These are phyloP conservation scores for Agrostemma githago DNA, from an alignment of 148 eudicot genomes.

Conservation along the genomic window DNA sequence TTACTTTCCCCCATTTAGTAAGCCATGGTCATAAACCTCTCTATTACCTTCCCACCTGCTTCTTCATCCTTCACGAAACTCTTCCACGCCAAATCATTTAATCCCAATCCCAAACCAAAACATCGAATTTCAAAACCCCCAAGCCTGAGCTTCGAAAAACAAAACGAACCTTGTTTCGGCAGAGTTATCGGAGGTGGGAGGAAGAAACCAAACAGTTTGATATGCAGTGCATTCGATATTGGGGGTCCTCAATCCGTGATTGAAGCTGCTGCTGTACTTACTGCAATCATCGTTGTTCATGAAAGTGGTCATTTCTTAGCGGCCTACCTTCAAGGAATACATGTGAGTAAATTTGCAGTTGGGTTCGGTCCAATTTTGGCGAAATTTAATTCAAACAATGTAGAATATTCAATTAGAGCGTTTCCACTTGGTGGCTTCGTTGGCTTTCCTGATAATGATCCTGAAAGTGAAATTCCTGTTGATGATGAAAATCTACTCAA, in stretches of 20 bases:
- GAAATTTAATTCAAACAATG: constrained; percentile 83
- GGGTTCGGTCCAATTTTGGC: constrained; percentile 98
- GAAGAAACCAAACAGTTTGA: constrained; percentile 21
- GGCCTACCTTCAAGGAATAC: constrained; percentile 90
- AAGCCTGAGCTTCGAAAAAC: constrained; percentile 17
- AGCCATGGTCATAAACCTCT: constrained; percentile 50
- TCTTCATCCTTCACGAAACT: constrained; percentile 29
- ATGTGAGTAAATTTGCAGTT: constrained; percentile 97
- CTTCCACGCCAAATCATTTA: constrained; percentile 32
- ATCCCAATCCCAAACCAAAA: constrained; percentile 32
- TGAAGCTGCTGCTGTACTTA: constrained; percentile 67
- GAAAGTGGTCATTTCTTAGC: constrained; percentile 97
- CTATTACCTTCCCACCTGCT: constrained; percentile 34
- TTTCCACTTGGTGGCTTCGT: constrained; percentile 97
- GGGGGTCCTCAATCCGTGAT: constrained; percentile 78
- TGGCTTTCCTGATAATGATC: constrained; percentile 99
- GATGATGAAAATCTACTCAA: constrained; percentile 86
- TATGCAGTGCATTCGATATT: constrained; percentile 46
- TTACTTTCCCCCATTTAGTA: constrained; percentile 3
- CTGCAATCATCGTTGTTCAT: constrained; percentile 89
- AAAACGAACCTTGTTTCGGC: constrained; percentile 10
- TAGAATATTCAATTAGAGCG: constrained; percentile 90
- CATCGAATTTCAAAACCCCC: constrained; percentile 38
- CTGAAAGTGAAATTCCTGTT: constrained; percentile 83
- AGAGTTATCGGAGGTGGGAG: constrained; percentile 1